A percentile compares a stretch with the other conserved stretches of the same genome.
These are phyloP conservation scores for Aspergillus sclerotiicarbonarius DNA, from an alignment of 495 filamentous ascomycete species.

Conservation along the genomic window DNA sequence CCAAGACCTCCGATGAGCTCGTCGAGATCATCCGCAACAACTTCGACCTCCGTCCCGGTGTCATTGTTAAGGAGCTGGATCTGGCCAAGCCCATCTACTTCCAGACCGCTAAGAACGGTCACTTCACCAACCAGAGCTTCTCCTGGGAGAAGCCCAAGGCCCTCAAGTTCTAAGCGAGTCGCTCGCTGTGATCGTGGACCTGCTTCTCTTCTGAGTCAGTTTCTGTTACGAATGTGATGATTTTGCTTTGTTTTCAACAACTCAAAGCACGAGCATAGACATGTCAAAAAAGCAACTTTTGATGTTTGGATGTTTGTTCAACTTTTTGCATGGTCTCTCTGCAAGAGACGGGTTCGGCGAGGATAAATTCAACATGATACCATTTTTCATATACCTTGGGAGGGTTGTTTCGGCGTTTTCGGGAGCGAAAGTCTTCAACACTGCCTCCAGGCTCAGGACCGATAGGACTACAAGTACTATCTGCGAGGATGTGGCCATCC, in stretches of 20 bases:
- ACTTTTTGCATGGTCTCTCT: conserved; percentile 46
- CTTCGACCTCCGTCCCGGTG: conserved; percentile 96
- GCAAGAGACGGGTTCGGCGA: conserved; percentile 40
- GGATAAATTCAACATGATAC: conserved; percentile 58
- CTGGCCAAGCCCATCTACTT: conserved; percentile 94
- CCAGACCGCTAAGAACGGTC: conserved; percentile 98
- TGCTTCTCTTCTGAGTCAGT: conserved; percentile 15
- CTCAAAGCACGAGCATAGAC: conserved; percentile 54
- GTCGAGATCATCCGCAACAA: conserved; percentile 91
- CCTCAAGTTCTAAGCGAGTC: conserved; percentile 71
- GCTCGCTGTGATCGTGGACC: conserved; percentile 13
- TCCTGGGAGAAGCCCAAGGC: conserved; percentile 97
- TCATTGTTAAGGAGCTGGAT: conserved; percentile 97
- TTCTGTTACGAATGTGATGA: conserved; percentile 53
- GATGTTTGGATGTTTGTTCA: conserved; percentile 30
- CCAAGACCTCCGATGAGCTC: conserved; percentile 82
- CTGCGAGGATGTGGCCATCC: conserved; percentile 4
- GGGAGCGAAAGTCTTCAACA: conserved; percentile 50
- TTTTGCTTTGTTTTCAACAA: conserved; percentile 63
- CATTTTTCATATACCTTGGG: conserved; percentile 49
- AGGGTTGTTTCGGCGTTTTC: conserved; percentile 47
- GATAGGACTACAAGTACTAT: conserved; percentile 12
- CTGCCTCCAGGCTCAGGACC: conserved; percentile 13
- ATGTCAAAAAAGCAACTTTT: conserved; percentile 30
- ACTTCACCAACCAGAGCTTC: conserved; percentile 99